phyloP scores from a whole-genome alignment of 176 grass and related monocot genomes.

The Calamus simplicifolius region DNA sequence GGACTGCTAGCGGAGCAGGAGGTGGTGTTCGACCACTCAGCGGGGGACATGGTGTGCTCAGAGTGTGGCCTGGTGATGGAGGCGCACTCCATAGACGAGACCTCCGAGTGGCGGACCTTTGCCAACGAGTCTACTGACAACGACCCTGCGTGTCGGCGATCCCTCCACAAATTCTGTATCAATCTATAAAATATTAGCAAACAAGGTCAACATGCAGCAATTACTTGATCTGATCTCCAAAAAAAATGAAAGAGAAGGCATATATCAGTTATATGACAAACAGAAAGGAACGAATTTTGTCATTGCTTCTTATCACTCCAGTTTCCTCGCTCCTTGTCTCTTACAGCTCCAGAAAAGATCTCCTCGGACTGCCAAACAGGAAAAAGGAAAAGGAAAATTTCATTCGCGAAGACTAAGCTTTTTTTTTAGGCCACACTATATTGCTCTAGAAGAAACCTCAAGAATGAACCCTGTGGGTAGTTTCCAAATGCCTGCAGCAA shows the following conservation, averaged over 20 bases:
- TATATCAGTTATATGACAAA: neutral
- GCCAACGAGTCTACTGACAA: too few species aligned
- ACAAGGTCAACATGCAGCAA: slow-evolving; percentile 8
- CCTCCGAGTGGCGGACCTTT: too few species aligned
- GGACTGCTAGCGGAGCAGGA: too few species aligned
- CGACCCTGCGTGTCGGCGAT: too few species aligned
- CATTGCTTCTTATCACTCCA: slow-evolving; percentile 55
- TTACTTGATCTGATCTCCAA: neutral
- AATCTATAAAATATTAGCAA: slow-evolving; percentile 41
- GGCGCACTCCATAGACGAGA: too few species aligned
- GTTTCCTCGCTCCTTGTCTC: slow-evolving; percentile 96
- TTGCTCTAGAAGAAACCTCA: slow-evolving; percentile 30
- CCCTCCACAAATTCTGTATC: slow-evolving; percentile 86
- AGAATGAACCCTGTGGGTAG: slow-evolving; percentile 91
- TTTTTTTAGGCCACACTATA: too few species aligned
- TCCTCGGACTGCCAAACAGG: slow-evolving; percentile 57
- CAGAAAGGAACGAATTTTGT: neutral
- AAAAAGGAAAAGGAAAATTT: neutral
- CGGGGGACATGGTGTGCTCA: too few species aligned
- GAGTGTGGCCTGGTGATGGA: too few species aligned
- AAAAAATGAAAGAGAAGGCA: neutral
- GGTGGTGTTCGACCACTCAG: too few species aligned
- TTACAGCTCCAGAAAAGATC: slow-evolving; percentile 77
- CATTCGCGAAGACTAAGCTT: too few species aligned
- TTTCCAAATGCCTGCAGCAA: slow-evolving; percentile 59